Conservation (phyloP, 768 basidiomycete species). For the Boletus bicolor region DNA sequence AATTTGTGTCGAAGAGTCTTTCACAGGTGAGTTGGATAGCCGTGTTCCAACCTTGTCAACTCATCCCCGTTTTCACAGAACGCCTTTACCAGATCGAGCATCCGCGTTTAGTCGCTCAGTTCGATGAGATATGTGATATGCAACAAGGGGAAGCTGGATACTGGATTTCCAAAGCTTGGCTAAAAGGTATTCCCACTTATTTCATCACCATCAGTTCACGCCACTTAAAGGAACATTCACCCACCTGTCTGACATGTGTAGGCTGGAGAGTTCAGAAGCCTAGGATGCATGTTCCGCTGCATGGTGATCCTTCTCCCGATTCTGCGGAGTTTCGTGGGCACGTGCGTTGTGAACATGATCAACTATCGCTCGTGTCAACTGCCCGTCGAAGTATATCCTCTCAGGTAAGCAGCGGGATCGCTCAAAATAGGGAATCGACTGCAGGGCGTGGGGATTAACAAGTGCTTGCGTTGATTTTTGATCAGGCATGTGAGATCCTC, state of each 20-base stretch:
- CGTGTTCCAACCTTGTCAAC: neutral
- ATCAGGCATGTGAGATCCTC: conserved; percentile 57
- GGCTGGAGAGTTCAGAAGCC: conserved; percentile 75
- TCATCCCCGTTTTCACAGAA: conserved; percentile 40
- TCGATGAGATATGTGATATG: conserved; percentile 51
- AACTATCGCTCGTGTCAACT: conserved; percentile 51
- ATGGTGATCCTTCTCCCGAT: conserved; percentile 68
- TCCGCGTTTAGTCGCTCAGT: conserved; percentile 53
- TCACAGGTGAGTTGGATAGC: conserved; percentile 46
- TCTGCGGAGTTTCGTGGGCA: conserved; percentile 51
- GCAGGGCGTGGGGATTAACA: conserved; percentile 18
- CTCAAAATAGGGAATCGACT: conserved; percentile 7
- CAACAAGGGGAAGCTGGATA: conserved; percentile 44
- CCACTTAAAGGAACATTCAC: conserved; percentile 8
- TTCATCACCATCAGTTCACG: conserved; percentile 8
- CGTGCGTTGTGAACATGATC: conserved; percentile 71
- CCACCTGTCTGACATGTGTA: conserved; percentile 28
- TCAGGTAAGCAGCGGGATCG: conserved; percentile 40
- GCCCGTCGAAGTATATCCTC: conserved; percentile 60
- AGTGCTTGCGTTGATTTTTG: conserved; percentile 7
- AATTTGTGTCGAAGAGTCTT: conserved; percentile 52
- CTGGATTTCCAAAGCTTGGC: conserved; percentile 80
- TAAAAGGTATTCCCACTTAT: conserved; percentile 51
- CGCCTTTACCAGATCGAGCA: conserved; percentile 68
- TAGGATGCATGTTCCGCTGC: conserved; percentile 63